Evolutionary conservation across 106 monocot genomes (phyloP), one percentile per base, ranked within the genome.

Genomic region (Acorus calamus): DNA sequence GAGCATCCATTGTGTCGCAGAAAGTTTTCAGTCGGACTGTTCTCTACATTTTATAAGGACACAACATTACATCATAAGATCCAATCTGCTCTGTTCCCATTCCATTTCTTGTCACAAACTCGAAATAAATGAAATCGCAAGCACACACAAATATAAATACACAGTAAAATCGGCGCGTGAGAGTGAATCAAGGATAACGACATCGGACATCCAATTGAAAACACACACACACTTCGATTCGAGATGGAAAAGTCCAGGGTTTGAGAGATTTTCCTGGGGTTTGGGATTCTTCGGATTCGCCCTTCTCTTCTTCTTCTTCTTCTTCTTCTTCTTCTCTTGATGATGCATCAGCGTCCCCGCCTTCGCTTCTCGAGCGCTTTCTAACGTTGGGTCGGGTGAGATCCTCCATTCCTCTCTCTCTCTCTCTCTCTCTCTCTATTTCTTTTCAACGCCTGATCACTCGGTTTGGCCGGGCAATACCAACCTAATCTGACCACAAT

Each of bases 1-100:
- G 86, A 60, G 93, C 86, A 13, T 84, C 68, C 55, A 81, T 52
- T 12, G 89, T 94, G 62, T 94, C 89, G 53, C 61, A 79, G 60
- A 84, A 92, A 7, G 62, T n/a, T n/a, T n/a, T n/a, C n/a, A n/a
- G n/a, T 67, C 48, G 84, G 84, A 64, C 56, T 70, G 9, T 79
- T 66, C 65, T 81, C 86, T 92, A 81, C 73, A 81, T 49, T 60
- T 47, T 14, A 52, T 44, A 4, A 47, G 13, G 7, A 52, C 57
- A 8, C 46, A 49, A 57, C 49, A 54, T 11, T 47, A 46, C 50
- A 13, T 3, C 41, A 11, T 12, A 52, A 64, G 11, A 52, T 42
- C 49, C 49, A 54, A n/a, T 13, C 11, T 46, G 41, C 46, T 14
- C 3, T 44, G 52, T 58, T 28, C 28, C 28, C 65, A 65, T 14